phyloP scores from a whole-genome alignment of 2,329 filamentous ascomycete genomes.

The Epichloe bromicola region DNA sequence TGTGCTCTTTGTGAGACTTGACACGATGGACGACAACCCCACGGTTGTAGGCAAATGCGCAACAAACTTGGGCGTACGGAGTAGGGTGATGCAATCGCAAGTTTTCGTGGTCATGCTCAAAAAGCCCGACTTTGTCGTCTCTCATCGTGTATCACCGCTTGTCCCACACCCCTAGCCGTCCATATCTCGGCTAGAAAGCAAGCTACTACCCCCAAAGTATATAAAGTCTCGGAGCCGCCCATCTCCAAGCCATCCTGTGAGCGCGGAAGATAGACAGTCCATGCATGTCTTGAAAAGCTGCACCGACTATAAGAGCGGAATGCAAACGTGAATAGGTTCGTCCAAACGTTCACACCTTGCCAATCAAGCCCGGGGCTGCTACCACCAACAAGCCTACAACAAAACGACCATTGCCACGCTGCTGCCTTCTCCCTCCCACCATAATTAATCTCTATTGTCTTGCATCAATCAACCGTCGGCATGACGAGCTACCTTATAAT shows the following conservation, averaged over 20 bases:
- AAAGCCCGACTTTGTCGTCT: neutral
- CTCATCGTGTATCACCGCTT: neutral
- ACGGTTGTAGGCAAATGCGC: neutral
- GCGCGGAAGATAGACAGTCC: neutral
- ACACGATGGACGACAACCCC: neutral
- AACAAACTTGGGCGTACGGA: neutral
- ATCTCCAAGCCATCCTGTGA: neutral
- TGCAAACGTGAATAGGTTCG: neutral
- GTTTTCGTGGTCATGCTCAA: neutral
- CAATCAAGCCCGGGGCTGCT: neutral
- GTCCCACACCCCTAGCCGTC: neutral
- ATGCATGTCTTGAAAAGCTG: neutral
- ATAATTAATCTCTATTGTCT: no score
- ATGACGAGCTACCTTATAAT: slow-evolving; percentile 22
- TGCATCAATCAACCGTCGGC: neutral
- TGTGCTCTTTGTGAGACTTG: neutral
- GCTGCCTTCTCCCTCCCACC: no score
- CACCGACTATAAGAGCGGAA: neutral
- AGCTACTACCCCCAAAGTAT: slow-evolving; percentile 1
- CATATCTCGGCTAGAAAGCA: neutral
- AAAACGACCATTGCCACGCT: no score
- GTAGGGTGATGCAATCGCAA: neutral
- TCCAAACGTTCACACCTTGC: neutral
- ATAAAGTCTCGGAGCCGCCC: slow-evolving; percentile 8
- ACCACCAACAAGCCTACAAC: no score